Base-by-base conservation (phyloP, 1,284 basidiomycete genomes). In the Ceratobasidium papillatum region DNA sequence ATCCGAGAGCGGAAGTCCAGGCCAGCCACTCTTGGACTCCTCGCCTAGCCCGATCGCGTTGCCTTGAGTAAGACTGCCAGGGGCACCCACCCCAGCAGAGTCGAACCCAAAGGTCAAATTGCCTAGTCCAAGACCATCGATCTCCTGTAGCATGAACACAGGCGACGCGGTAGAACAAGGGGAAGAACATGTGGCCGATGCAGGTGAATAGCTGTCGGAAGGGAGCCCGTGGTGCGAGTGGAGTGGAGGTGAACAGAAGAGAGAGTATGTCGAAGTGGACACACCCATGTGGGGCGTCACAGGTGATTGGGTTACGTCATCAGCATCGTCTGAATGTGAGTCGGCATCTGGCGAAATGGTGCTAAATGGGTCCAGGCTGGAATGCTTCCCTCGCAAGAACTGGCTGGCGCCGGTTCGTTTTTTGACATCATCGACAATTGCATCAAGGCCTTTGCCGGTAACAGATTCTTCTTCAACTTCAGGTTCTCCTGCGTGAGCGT, bases 311-410 rank as follows among this genome's bases (percentile, higher is more conserved):
- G 68, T 71, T 43, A 71, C 45, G 49, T 71, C 68, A 61, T 71
- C 68, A 19, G 68, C 68, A 34, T 69, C 66, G 41, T 71, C 68
- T 56, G 68, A 71, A 17, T 54, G 61, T 34, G 68, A 71, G 76
- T 80, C 81, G 19, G 82, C 81, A 45, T 83, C 68, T 25, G 56
- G 68, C 17, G 56, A 61, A 41, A 71, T 34, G 14, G 68, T 82
- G 38, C 85, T 85, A 76, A 86, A 86, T 2, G 86, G 83, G 75
- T 87, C 85, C 58, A 87, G 80, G 77, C 84, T 85, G 19, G 85
- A 86, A 74, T 87, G 86, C 76, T 86, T 86, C 36, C 85, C 85
- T 54, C 85, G 84, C 47, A 87, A 80, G 79, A 87, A 86, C 58
- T 84, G 85, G 63, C 84, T 85, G 17, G 81, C 81, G 27, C 85